Conservation (phyloP, 176 grass and related monocot species). For the Paspalum vaginatum region DNA sequence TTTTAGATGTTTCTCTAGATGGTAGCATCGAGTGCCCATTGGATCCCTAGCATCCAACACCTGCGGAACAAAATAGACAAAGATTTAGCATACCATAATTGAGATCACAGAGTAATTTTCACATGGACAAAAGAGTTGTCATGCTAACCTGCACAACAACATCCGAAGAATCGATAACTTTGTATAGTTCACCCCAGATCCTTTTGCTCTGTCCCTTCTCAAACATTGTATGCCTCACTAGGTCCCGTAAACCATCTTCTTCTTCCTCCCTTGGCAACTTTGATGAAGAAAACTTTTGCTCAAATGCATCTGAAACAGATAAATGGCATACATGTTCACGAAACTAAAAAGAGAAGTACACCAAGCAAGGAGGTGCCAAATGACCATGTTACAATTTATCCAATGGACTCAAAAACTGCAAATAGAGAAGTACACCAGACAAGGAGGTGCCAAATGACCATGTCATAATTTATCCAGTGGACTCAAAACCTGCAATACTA, state of each 20-base stretch:
- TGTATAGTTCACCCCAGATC: conserved; percentile 99
- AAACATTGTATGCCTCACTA: conserved; percentile 97
- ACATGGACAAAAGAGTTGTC: background rate
- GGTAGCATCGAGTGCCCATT: conserved; percentile 92
- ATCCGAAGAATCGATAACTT: conserved; percentile 95
- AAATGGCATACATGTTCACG: background rate
- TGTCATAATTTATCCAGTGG: background rate
- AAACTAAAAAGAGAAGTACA: background rate
- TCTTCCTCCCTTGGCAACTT: conserved; percentile 66
- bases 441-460: background rate
- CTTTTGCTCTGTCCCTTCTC: conserved; percentile 97
- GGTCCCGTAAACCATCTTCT: conserved; percentile 91
- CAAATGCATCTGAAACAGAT: conserved; percentile 61
- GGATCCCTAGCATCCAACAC: conserved; percentile 97
- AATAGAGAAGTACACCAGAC: background rate
- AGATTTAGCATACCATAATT: background rate
- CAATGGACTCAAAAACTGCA: too few species aligned
- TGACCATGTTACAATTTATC: too few species aligned
- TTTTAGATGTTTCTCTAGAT: conserved; percentile 94
- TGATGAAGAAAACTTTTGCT: conserved; percentile 66
- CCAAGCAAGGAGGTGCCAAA: background rate
- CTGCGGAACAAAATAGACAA: conserved; percentile 38
- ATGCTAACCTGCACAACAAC: conserved; percentile 81
- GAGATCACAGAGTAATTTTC: conserved; percentile 16
- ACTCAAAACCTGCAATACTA: background rate